Base-by-base conservation (phyloP, 1,139 yeast genomes). In the Barnettozyma hawaiiensis region DNA sequence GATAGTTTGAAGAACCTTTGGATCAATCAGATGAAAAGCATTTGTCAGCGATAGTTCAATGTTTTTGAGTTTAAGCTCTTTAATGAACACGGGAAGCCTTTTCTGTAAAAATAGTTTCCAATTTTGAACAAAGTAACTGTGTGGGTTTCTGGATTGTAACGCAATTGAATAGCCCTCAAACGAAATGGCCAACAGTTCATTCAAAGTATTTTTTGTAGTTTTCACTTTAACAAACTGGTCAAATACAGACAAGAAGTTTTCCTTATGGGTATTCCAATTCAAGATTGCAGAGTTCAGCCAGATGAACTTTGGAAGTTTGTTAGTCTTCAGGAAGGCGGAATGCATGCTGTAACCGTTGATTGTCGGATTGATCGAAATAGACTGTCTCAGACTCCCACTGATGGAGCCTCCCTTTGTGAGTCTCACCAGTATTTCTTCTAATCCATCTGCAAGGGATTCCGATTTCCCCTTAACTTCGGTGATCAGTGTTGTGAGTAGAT, bases 141-240 rank as follows among this genome's bases (percentile, higher is more conserved):
- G 35, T 2, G 27, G n/a, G 9, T 36, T 35, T 14, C 35, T 45
- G 2, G 47, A 45, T 24, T 48, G 53, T 19, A 43, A 45, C 1
- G 53, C 49, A 19, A 48, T 45, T 20, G 46, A 39, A 27, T 51
- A 50, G 4, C 56, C 53, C 44, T 55, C 58, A 32, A 56, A 56
- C 3, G 57, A 42, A 9, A 46, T 38, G 3, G 52, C 42, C 6
- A 56, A 15, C 11, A 56, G 40, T 31, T 56, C 60, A 33, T 51
- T 52, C 39, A 55, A 38, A 8, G 52, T 40, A 33, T 53, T 51
- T 22, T 56, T 58, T 24, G 43, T 46, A 7, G 55, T 54, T 27
- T 54, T 56, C 6, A 53, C 47, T 28, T 48, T 54, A 9, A 54
- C 50, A 29, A 56, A 54, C 31, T 55, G 55, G 16, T 53, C 57